These are phyloP conservation scores for Nephromyces sp. DNA, from an alignment of 169 alveolate species.

Conservation along the genomic window DNA sequence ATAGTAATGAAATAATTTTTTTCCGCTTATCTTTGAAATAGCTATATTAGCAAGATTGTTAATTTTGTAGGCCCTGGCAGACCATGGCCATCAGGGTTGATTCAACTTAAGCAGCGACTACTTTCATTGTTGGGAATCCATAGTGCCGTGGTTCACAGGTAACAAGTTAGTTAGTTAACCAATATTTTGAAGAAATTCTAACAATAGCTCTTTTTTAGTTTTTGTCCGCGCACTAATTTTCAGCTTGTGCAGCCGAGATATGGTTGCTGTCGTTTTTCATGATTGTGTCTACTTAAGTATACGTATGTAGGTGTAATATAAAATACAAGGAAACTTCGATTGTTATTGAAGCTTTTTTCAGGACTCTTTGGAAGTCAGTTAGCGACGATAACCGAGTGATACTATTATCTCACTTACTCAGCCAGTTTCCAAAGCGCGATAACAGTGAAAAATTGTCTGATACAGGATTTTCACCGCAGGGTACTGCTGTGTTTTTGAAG, in stretches of 20 bases:
- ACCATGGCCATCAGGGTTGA: slow-evolving; percentile 56
- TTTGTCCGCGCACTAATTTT: too few species aligned
- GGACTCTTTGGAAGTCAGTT: slow-evolving; percentile 56
- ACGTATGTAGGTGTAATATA: not conserved
- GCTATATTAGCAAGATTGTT: not conserved
- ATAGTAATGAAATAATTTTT: not conserved
- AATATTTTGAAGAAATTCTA: not conserved
- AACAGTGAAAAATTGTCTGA: not conserved
- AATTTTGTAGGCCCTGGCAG: slow-evolving; percentile 13
- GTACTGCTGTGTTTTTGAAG: slow-evolving; percentile 22
- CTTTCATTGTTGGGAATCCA: slow-evolving; percentile 58
- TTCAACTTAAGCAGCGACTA: slow-evolving; percentile 55
- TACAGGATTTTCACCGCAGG: not conserved
- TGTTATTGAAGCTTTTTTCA: not conserved
- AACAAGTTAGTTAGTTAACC: not conserved
- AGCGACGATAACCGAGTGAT: slow-evolving; percentile 54
- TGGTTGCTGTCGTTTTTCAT: not conserved
- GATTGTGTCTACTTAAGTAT: not conserved
- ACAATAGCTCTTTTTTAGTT: too few species aligned
- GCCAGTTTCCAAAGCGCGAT: not conserved
- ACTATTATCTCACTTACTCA: slow-evolving; percentile 39
- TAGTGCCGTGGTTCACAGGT: slow-evolving; percentile 56
- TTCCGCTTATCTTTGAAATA: not conserved
- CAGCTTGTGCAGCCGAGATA: not conserved
- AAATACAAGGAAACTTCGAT: not conserved